phyloP scores from a whole-genome alignment of 75 land plant species.

The Pinus tabuliformis region DNA sequence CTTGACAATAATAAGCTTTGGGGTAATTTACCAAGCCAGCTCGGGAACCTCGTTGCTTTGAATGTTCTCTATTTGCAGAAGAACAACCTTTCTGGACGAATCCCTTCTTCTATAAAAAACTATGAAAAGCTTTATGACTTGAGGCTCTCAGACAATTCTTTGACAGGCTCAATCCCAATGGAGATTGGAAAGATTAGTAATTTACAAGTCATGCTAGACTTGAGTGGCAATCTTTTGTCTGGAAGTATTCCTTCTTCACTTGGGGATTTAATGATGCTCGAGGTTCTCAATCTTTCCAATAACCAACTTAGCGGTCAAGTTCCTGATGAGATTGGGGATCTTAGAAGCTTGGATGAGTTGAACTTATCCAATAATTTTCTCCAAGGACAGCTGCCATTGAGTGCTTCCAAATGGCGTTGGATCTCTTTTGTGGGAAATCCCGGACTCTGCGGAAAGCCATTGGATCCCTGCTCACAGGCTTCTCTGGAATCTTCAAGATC shows the following conservation, averaged over 20 bases:
- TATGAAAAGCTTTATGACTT: conserved; percentile 52
- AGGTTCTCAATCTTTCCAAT: conserved; percentile 65
- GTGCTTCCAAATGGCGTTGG: conserved; percentile 50
- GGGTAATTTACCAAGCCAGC: conserved; percentile 49
- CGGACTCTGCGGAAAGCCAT: conserved; percentile 61
- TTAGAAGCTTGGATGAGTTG: conserved; percentile 62
- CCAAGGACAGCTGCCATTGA: conserved; percentile 38
- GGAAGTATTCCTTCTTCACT: conserved; percentile 67
- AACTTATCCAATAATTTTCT: conserved; percentile 65
- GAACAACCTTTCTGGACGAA: conserved; percentile 56
- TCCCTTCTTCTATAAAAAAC: conserved; percentile 53
- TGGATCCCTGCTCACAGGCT: conserved; percentile 26
- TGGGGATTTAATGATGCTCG: conserved; percentile 37
- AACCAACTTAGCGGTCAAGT: conserved; percentile 67
- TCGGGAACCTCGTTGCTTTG: conserved; percentile 57
- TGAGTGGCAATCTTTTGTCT: conserved; percentile 55
- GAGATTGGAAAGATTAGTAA: conserved; percentile 58
- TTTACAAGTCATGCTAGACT: conserved; percentile 54
- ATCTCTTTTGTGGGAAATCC: conserved; percentile 51
- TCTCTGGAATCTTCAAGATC: neutral
- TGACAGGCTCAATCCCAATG: conserved; percentile 55
- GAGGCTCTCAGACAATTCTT: conserved; percentile 43
- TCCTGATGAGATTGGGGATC: conserved; percentile 46
- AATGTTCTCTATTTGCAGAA: conserved; percentile 47
- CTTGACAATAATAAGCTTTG: conserved; percentile 50